phyloP scores from a whole-genome alignment of 2,329 filamentous ascomycete genomes.

The Botryotinia convoluta region DNA sequence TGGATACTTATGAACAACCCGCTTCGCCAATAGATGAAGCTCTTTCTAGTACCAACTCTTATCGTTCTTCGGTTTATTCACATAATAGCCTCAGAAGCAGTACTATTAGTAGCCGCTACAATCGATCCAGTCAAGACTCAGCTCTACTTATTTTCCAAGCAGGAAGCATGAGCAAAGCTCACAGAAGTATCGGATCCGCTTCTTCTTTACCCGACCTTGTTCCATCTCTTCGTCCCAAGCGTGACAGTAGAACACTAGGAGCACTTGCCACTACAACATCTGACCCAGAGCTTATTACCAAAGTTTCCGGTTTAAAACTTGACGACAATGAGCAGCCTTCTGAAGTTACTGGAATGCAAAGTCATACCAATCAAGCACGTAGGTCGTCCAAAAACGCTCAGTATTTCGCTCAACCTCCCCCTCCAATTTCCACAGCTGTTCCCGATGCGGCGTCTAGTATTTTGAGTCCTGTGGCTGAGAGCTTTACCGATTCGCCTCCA shows the following conservation, averaged over 20 bases:
- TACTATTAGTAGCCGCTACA: constrained; percentile 24
- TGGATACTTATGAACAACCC: constrained; percentile 29
- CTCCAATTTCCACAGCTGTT: background rate
- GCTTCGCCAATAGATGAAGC: constrained; percentile 36
- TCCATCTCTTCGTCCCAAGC: constrained; percentile 28
- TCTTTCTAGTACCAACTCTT: constrained; percentile 35
- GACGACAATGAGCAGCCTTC: constrained; percentile 22
- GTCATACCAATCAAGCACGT: constrained; percentile 25
- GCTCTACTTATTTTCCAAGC: constrained; percentile 26
- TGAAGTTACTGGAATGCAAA: constrained; percentile 20
- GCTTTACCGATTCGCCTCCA: constrained; percentile 19
- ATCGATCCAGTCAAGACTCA: constrained; percentile 36
- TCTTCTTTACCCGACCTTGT: constrained; percentile 39
- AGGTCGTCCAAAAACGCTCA: constrained; percentile 26
- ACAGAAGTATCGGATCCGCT: constrained; percentile 34
- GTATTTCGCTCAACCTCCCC: constrained; percentile 19
- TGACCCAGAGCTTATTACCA: constrained; percentile 22
- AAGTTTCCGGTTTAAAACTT: constrained; percentile 12
- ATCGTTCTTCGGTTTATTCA: constrained; percentile 34
- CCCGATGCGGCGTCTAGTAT: constrained; percentile 14
- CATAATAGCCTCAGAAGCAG: constrained; percentile 35
- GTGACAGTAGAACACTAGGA: constrained; percentile 20
- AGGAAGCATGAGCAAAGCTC: constrained; percentile 26
- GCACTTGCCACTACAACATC: background rate
- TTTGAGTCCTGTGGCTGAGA: constrained; percentile 36